A percentile compares a stretch with the other conserved stretches of the same genome.
phyloP scores from a whole-genome alignment of 257 asterid species.

The Fraxinus quadrangulata region DNA sequence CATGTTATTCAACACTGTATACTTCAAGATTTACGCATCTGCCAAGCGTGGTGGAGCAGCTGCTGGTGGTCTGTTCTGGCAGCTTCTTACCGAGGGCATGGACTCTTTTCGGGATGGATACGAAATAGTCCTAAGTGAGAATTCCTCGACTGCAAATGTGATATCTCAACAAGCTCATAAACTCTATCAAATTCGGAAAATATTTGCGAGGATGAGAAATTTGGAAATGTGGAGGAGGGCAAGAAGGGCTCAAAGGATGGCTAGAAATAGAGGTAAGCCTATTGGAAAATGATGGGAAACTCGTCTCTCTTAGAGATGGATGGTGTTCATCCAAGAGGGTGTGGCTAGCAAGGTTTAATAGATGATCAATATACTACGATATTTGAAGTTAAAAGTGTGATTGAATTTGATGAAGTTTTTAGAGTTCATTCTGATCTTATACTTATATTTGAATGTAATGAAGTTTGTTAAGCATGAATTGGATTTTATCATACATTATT shows the following conservation, averaged over 20 bases:
- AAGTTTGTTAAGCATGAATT: neutral
- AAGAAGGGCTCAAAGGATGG: conserved; percentile 33
- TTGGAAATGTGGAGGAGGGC: conserved; percentile 46
- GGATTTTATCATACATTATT: too few relatives aligned
- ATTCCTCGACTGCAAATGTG: conserved; percentile 61
- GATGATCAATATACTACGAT: neutral
- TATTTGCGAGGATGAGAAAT: conserved; percentile 51
- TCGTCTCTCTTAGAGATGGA: conserved; percentile 51
- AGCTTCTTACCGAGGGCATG: conserved; percentile 69
- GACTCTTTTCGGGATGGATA: conserved; percentile 74
- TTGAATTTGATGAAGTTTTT: neutral
- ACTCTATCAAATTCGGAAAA: conserved; percentile 49
- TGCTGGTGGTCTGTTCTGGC: conserved; percentile 93
- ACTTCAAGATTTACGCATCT: conserved; percentile 60
- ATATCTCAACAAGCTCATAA: conserved; percentile 67
- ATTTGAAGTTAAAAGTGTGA: neutral
- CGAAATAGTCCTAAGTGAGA: conserved; percentile 60
- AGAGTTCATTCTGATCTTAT: neutral
- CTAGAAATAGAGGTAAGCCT: conserved; percentile 37
- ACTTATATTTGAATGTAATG: neutral
- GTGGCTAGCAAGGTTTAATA: conserved; percentile 6
- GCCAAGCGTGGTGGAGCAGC: conserved; percentile 87
- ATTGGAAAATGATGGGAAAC: conserved; percentile 41
- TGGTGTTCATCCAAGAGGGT: conserved; percentile 53
- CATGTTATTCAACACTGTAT: conserved; percentile 56